Evolutionary conservation across 176 grass and related monocot species (phyloP).

Genomic region (Oryza officinalis): DNA sequence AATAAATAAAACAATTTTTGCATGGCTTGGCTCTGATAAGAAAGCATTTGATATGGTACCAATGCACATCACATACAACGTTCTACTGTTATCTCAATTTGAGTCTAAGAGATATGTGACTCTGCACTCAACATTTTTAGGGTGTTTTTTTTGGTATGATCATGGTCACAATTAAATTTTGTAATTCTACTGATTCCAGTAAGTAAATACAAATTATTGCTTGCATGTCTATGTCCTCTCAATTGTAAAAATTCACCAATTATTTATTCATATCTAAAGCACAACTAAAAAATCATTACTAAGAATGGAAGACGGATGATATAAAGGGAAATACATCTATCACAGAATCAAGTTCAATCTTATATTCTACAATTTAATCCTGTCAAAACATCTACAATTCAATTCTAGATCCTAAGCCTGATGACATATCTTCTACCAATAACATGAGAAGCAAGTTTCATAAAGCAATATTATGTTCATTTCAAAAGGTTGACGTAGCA

Average conservation of each 20-base stretch:
- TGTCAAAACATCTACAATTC: not conserved
- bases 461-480: not conserved
- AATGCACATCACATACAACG: not conserved
- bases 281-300: not conserved
- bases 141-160: not conserved
- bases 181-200: not conserved
- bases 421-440: not conserved
- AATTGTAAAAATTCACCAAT: not conserved
- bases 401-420: not conserved
- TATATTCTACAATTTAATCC: not conserved
- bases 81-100: not conserved
- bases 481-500: not conserved
- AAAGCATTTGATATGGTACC: not conserved
- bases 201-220: not conserved
- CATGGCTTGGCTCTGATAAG: not conserved
- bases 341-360: not conserved
- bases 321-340: not conserved
- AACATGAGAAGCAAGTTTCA: slow-evolving; percentile 13
- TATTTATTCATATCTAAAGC: not conserved
- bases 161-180: not conserved
- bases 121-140: not conserved
- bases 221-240: not conserved
- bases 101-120: not conserved
- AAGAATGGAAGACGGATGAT: not conserved
- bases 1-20: slow-evolving; percentile 4